These are phyloP conservation scores for Crepidotus variabilis DNA, from an alignment of 768 basidiomycete genomes.

Conservation along the genomic window DNA sequence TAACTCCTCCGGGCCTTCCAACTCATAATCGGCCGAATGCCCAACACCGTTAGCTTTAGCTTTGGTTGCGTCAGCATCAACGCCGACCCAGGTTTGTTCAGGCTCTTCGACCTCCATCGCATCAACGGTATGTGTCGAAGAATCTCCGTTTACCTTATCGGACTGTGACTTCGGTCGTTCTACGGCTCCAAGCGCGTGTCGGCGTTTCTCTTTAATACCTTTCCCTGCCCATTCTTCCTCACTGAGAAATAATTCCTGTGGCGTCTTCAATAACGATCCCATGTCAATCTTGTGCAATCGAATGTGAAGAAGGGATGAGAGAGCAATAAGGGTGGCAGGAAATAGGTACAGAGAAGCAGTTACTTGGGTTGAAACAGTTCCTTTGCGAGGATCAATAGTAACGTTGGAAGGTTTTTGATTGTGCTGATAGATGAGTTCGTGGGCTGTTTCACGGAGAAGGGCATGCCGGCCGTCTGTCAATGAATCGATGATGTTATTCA, in stretches of 20 bases:
- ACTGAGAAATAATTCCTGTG: slow-evolving; percentile 45
- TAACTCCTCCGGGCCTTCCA: slow-evolving; percentile 46
- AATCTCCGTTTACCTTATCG: slow-evolving; percentile 9
- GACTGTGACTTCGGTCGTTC: slow-evolving; percentile 7
- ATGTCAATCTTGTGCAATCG: slow-evolving; percentile 49
- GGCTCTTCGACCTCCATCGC: slow-evolving; percentile 28
- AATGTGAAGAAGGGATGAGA: slow-evolving; percentile 39
- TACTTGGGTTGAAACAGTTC: slow-evolving; percentile 31
- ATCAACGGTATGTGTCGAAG: slow-evolving; percentile 8
- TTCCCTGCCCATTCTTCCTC: slow-evolving; percentile 52
- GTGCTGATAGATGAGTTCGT: slow-evolving; percentile 14
- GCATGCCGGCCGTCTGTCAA: slow-evolving; percentile 46
- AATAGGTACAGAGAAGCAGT: slow-evolving; percentile 37
- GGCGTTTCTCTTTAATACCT: slow-evolving; percentile 30
- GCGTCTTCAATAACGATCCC: slow-evolving; percentile 42
- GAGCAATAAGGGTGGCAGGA: slow-evolving; percentile 36
- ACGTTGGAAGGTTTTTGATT: background rate
- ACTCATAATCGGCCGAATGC: slow-evolving; percentile 22
- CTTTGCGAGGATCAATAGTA: slow-evolving; percentile 9
- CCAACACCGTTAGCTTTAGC: slow-evolving; percentile 8
- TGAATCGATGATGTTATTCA: slow-evolving; percentile 38
- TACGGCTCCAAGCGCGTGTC: slow-evolving; percentile 7
- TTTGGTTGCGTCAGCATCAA: slow-evolving; percentile 23
- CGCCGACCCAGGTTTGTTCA: slow-evolving; percentile 28
- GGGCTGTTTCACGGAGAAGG: slow-evolving; percentile 38